Evolutionary conservation across 2,329 filamentous ascomycete species (phyloP).

Genomic region (Ophiocordyceps sinensis): DNA sequence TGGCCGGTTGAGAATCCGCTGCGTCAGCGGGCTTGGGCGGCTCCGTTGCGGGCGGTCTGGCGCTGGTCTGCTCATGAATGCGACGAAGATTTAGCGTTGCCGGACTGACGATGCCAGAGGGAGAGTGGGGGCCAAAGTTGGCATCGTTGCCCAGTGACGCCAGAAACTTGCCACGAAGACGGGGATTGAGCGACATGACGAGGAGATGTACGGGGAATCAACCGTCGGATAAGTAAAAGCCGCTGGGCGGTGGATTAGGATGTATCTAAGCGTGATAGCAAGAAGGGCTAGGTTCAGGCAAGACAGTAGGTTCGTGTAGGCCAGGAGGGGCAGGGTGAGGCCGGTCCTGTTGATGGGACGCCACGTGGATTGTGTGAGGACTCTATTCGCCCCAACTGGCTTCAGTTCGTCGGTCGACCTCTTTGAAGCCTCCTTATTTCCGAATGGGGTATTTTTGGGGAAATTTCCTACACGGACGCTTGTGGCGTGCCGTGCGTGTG

Average conservation of each 20-base stretch:
- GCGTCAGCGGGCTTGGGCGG: conserved; percentile 28
- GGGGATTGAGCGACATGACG: conserved; percentile 19
- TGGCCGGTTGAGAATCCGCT: conserved; percentile 31
- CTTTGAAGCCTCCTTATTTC: neutral
- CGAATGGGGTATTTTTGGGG: neutral
- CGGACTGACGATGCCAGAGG: conserved; percentile 30
- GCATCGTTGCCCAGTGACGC: conserved; percentile 10
- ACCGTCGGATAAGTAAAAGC: neutral
- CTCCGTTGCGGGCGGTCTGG: conserved; percentile 35
- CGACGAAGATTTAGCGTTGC: conserved; percentile 49
- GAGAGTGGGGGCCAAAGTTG: conserved; percentile 14
- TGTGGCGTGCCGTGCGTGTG: no score
- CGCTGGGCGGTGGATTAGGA: neutral
- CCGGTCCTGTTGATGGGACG: neutral
- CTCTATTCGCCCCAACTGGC: neutral
- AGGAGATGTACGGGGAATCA: neutral
- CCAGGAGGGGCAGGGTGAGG: neutral
- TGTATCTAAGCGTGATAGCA: neutral
- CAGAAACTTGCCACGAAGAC: conserved; percentile 11
- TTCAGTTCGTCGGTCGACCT: neutral
- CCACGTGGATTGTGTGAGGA: neutral
- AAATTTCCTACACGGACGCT: no score
- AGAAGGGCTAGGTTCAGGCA: neutral
- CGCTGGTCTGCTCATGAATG: conserved; percentile 46
- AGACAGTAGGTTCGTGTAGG: neutral